These are phyloP conservation scores for Coemansia sp. DNA, from an alignment of 192 early-diverging fungal genomes.

Conservation along the genomic window DNA sequence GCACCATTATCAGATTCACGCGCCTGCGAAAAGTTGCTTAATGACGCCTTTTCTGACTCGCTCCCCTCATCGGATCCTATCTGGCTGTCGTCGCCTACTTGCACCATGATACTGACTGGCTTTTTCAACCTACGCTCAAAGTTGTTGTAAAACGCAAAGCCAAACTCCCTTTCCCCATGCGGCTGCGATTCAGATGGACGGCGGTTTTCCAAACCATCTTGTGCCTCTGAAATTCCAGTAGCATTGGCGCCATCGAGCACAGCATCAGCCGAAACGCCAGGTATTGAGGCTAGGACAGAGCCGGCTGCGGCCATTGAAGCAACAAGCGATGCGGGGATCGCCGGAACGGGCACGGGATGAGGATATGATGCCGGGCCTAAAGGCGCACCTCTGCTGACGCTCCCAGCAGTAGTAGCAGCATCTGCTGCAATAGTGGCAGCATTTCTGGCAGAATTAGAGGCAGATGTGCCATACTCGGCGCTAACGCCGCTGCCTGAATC, in stretches of 20 bases:
- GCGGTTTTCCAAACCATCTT: not conserved
- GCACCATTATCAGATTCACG: conserved; percentile 4
- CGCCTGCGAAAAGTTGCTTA: not conserved
- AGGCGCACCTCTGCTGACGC: not conserved
- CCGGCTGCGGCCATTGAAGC: conserved; percentile 1
- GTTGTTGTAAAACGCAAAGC: conserved; percentile 2
- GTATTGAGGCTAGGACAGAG: not conserved
- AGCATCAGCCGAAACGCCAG: not conserved
- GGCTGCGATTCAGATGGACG: not conserved
- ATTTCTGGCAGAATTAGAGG: not conserved
- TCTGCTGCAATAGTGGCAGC: not conserved
- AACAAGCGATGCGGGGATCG: conserved; percentile 20
- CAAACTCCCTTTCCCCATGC: not conserved
- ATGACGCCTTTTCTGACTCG: not conserved
- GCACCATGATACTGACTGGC: conserved; percentile 41
- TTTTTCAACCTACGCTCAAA: conserved; percentile 15
- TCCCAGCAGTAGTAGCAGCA: not conserved
- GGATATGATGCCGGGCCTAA: conserved; percentile 8
- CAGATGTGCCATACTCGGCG: conserved; percentile 7
- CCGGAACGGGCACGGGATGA: conserved; percentile 22
- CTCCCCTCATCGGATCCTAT: conserved; percentile 8
- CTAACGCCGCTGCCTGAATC: conserved; percentile 4
- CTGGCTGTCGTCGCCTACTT: conserved; percentile 40
- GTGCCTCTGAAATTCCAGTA: not conserved
- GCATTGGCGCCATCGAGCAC: not conserved